phyloP scores from a whole-genome alignment of 2,329 filamentous ascomycete genomes.

The Tympanopsis confertula region DNA sequence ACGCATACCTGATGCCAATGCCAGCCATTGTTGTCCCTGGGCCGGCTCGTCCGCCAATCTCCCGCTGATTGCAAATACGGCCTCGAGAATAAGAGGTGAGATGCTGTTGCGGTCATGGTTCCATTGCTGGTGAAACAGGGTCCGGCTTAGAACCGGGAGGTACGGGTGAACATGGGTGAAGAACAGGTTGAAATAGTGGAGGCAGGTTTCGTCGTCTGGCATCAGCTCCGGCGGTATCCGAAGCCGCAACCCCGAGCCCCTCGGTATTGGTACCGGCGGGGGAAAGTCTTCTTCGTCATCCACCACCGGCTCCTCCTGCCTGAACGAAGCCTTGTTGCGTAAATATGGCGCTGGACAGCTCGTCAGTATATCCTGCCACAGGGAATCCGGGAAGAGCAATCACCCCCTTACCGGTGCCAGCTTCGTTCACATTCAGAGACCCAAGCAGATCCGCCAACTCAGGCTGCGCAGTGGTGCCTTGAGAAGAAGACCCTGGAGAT shows the following conservation, averaged over 20 bases:
- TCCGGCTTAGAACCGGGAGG: slow-evolving; percentile 75
- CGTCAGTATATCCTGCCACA: slow-evolving; percentile 5
- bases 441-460: slow-evolving; percentile 73
- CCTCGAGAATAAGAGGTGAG: slow-evolving; percentile 79
- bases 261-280: slow-evolving; percentile 54
- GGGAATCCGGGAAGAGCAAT: background rate
- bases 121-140: slow-evolving; percentile 82
- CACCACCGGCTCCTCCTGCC: slow-evolving; percentile 43
- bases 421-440: slow-evolving; percentile 75
- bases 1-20: slow-evolving; percentile 67
- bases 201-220: slow-evolving; percentile 71
- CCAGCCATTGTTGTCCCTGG: slow-evolving; percentile 85
- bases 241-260: slow-evolving; percentile 63
- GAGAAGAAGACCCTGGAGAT: slow-evolving; percentile 39
- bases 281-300: slow-evolving; percentile 50
- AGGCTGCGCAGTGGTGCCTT: slow-evolving; percentile 55
- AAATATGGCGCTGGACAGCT: slow-evolving; percentile 64
- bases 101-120: slow-evolving; percentile 67
- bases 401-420: slow-evolving; percentile 61
- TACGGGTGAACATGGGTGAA: slow-evolving; percentile 88
- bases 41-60: slow-evolving; percentile 72
- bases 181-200: slow-evolving; percentile 81
- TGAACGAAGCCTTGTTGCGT: slow-evolving; percentile 42
- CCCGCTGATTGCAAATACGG: slow-evolving; percentile 80
- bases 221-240: slow-evolving; percentile 87